Percentiles rank a stretch among this genome's conserved stretches.
Evolutionary conservation across 129 eudicot species (phyloP).

Genomic region (Dittrichia graveolens): DNA sequence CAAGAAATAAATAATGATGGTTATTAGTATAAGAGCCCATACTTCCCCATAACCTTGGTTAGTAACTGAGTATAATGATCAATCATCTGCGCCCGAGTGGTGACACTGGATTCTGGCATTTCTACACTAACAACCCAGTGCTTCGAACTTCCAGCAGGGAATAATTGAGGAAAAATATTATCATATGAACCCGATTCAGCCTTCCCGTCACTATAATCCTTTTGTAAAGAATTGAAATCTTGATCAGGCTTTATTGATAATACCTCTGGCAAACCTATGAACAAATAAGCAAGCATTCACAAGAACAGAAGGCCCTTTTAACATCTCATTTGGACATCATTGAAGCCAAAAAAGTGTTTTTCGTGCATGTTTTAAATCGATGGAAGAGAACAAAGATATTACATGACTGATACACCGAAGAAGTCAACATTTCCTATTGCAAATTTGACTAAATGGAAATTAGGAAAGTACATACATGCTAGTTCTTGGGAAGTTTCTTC

Average conservation of each 20-base stretch:
- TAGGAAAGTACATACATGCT: conserved; percentile 48
- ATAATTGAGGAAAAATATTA: conserved; percentile 40
- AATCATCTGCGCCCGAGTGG: conserved; percentile 64
- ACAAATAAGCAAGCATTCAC: conserved; percentile 19
- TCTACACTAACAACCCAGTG: conserved; percentile 74
- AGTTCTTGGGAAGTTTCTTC: conserved; percentile 54
- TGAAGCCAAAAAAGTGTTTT: background rate
- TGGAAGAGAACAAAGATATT: background rate
- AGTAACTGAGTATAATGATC: conserved; percentile 68
- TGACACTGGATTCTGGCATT: conserved; percentile 50
- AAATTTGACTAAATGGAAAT: conserved; percentile 12
- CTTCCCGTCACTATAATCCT: conserved; percentile 45
- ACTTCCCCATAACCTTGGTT: conserved; percentile 71
- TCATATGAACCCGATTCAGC: conserved; percentile 29
- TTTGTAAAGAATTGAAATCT: conserved; percentile 45
- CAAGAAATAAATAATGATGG: background rate
- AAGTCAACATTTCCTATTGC: background rate
- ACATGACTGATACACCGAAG: background rate
- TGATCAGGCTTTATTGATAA: conserved; percentile 74
- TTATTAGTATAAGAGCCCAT: conserved; percentile 28
- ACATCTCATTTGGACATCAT: conserved; percentile 9
- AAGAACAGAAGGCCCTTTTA: background rate
- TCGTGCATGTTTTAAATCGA: background rate
- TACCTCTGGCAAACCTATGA: conserved; percentile 69
- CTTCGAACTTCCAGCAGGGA: conserved; percentile 55